Base-by-base conservation (phyloP, 345 rosid genomes). In the Ceriops decandra region DNA sequence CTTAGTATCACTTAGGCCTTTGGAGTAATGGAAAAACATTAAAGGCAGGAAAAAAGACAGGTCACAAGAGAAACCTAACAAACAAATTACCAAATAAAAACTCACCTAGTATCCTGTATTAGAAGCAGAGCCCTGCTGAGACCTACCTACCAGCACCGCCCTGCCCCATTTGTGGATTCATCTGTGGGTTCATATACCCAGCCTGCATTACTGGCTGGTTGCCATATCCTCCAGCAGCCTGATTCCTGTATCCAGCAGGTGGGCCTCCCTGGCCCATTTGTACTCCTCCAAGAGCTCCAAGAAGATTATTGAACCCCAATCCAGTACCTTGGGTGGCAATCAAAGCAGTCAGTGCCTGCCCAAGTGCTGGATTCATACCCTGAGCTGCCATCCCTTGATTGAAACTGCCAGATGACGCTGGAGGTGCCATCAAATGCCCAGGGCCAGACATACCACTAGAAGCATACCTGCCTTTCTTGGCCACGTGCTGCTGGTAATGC, bases 351-450 rank as follows among this genome's bases (percentile, higher is more conserved):
- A 82, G 56, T 11, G 83, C 85, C 66, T 79, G 85, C 5, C 85
- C 83, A 68, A 82, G 74, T 15, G 80, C 81, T 15, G 85, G 85
- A 70, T 76, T 79, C 62, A 82, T 42, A 22, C 74, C 82, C 54
- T 57, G 81, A 27, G 77, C 73, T 30, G 83, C 82, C 67, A 73
- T 21, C 15, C 82, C 77, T 6, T 85, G 76, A 68, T 71, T 80
- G 65, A 73, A 85, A 5, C 77, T 82, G n/a, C 76, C 76, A 1
- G 76, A 58, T 46, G 89, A 79, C 8, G 84, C 85, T 5, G 86
- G 42, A 6, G 85, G 87, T 9, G 86, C 87, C 96, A 91, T 89
- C 72, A 87, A 72, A 72, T 91, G 96, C 38, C 91, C 93, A 10
- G 85, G 76, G 28, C 76, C 86, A 13, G 74, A 64, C 7, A 68